Base-by-base conservation (phyloP, 495 filamentous ascomycete genomes). In the Pyrenopolyporus hunteri region DNA sequence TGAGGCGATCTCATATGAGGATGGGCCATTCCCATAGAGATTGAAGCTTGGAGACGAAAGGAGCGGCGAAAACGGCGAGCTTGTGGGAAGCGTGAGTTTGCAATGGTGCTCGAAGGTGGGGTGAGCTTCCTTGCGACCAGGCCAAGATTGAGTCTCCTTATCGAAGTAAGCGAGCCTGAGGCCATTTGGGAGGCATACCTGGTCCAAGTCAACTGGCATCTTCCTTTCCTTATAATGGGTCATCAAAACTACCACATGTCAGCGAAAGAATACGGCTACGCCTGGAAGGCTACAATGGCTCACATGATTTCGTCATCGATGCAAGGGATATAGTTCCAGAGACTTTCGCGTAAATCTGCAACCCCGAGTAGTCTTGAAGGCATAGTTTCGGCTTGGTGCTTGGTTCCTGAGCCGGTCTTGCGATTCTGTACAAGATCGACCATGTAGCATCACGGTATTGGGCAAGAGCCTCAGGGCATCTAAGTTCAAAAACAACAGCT, bases 1-100 rank as follows among this genome's bases (percentile, higher is more conserved):
- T 3, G 82, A 83, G 13, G 86, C 71, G 4, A 82, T 69, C 46
- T 84, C 73, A 70, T 85, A 80, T 28, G 78, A 84, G 9, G 80
- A 79, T 17, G 75, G 81, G 7, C 77, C 77, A 26, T 74, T 58
- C 0, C 50, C 50, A 5, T 69, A 67, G 8, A 35, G 45, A n/a
- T 53, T 39, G 10, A 60, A 63, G 14, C 53, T 57, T 23, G 4
- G 51, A 11, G 47, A 56, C 17, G 57, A 26, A 4, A 73, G 56
- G 2, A 78, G 69, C 0, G 35, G 8, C 8, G 61, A 68, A 16
- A 78, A 72, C 0, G 74, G 70, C 0, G 72, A 64, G 10, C 10
- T 16, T 26, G 36, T 46, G 0, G 74, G 74, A 6, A 81, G 37
- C 1, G 44, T 19, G 1, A 80, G 39, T 1, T 40, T 47, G 40